These are phyloP conservation scores for Fusarium armeniacum DNA, from an alignment of 2,329 filamentous ascomycete genomes.

Conservation along the genomic window DNA sequence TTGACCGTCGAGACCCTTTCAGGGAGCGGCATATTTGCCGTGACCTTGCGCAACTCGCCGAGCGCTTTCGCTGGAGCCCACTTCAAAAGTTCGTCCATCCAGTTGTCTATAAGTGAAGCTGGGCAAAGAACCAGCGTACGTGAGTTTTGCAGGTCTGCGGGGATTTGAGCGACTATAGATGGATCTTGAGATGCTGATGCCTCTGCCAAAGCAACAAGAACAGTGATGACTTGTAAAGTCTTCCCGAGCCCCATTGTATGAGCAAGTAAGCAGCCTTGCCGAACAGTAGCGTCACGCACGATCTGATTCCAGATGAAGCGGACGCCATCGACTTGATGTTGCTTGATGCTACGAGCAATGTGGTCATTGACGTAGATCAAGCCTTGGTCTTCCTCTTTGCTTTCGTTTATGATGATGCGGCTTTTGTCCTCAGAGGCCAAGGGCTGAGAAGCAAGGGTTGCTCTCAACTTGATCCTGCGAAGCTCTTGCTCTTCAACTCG, in stretches of 20 bases:
- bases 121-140: slow-evolving; percentile 83
- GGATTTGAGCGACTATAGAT: slow-evolving; percentile 75
- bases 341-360: slow-evolving; percentile 77
- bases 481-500: slow-evolving; percentile 68
- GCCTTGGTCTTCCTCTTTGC: slow-evolving; percentile 70
- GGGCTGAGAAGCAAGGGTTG: slow-evolving; percentile 60
- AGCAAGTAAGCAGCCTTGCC: slow-evolving; percentile 84
- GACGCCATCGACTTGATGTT: slow-evolving; percentile 85
- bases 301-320: slow-evolving; percentile 92
- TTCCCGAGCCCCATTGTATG: slow-evolving; percentile 95
- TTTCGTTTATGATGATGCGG: slow-evolving; percentile 75
- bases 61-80: slow-evolving; percentile 75
- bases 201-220: slow-evolving; percentile 81
- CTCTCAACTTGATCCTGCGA: slow-evolving; percentile 64
- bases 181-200: slow-evolving; percentile 72
- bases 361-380: slow-evolving; percentile 74
- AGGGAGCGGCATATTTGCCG: slow-evolving; percentile 53
- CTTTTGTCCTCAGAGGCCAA: slow-evolving; percentile 61
- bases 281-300: slow-evolving; percentile 68
- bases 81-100: slow-evolving; percentile 79
- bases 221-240: slow-evolving; percentile 89
- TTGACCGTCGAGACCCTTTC: slow-evolving; percentile 63
- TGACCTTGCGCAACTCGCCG: slow-evolving; percentile 70
- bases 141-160: slow-evolving; percentile 70
- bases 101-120: slow-evolving; percentile 81